phyloP scores from a whole-genome alignment of 2,329 filamentous ascomycete species.

The Trichophyton verrucosum region DNA sequence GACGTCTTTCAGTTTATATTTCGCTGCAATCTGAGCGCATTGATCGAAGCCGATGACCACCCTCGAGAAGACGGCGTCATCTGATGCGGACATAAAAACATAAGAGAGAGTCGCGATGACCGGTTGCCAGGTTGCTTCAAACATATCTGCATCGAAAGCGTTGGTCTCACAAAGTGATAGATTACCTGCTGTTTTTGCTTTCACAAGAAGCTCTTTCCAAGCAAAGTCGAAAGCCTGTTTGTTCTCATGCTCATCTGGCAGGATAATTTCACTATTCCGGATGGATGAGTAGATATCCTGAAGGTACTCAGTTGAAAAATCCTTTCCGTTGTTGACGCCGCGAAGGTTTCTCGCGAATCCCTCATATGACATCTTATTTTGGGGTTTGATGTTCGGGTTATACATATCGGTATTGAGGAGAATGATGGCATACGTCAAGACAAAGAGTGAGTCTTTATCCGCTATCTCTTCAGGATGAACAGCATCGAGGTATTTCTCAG shows the following conservation, averaged over 20 bases:
- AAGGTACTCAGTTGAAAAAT: constrained; percentile 75
- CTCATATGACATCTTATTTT: constrained; percentile 69
- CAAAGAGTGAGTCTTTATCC: constrained; percentile 76
- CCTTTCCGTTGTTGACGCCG: constrained; percentile 71
- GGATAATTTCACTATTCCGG: constrained; percentile 82
- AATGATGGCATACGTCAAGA: constrained; percentile 91
- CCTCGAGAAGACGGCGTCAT: constrained; percentile 87
- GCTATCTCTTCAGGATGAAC: constrained; percentile 61
- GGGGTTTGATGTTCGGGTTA: constrained; percentile 67
- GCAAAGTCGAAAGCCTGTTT: constrained; percentile 94
- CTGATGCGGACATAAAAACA: constrained; percentile 96
- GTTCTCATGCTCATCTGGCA: constrained; percentile 95
- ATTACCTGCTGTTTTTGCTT: constrained; percentile 62
- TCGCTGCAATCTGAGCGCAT: constrained; percentile 81
- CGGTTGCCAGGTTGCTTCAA: constrained; percentile 86
- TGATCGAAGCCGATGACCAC: constrained; percentile 94
- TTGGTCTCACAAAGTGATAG: constrained; percentile 78
- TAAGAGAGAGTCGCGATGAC: constrained; percentile 92
- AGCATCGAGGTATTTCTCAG: constrained; percentile 67
- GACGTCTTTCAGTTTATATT: constrained; percentile 69
- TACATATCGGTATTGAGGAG: constrained; percentile 96
- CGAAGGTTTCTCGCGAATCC: constrained; percentile 84
- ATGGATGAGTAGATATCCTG: constrained; percentile 84
- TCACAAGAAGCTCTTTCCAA: constrained; percentile 86
- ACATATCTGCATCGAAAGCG: constrained; percentile 95